Percentiles rank a stretch among this genome's conserved stretches.
Evolutionary conservation across 2,329 filamentous ascomycete genomes (phyloP).

Genomic region (Aspergillus luchuensis): DNA sequence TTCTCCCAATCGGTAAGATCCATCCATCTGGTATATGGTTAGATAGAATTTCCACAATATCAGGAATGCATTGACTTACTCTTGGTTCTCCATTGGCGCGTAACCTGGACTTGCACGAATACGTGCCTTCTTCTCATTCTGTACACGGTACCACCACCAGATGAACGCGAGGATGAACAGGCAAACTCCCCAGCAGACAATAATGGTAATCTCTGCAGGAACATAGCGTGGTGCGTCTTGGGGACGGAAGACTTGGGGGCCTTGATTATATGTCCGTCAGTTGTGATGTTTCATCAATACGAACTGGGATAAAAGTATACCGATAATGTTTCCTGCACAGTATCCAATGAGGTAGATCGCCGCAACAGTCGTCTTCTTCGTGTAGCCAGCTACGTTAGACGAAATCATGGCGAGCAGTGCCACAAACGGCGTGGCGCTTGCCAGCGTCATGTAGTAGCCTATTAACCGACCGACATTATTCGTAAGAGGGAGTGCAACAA

Average conservation of each 20-base stretch:
- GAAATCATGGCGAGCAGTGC: constrained; percentile 64
- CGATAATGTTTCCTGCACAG: constrained; percentile 59
- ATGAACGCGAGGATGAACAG: constrained; percentile 62
- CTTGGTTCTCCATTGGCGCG: constrained; percentile 65
- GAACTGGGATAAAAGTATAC: constrained; percentile 33
- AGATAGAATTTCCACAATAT: neutral
- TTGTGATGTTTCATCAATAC: neutral
- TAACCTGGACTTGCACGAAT: constrained; percentile 59
- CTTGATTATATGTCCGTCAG: constrained; percentile 24
- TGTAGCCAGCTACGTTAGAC: constrained; percentile 61
- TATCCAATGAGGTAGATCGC: constrained; percentile 52
- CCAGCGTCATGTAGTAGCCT: constrained; percentile 67
- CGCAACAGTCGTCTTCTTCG: constrained; percentile 56
- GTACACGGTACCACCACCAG: constrained; percentile 60
- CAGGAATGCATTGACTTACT: constrained; percentile 47
- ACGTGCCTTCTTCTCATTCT: constrained; percentile 62
- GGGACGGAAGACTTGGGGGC: constrained; percentile 60
- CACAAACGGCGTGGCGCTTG: constrained; percentile 63
- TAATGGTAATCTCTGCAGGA: constrained; percentile 64
- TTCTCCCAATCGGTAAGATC: constrained; percentile 70
- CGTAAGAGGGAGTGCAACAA: constrained; percentile 61
- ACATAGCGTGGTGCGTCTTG: constrained; percentile 62
- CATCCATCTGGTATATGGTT: constrained; percentile 45
- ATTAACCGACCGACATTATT: constrained; percentile 62
- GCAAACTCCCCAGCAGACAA: constrained; percentile 60